Evolutionary conservation across 371 early-diverging fungal genomes (phyloP).

Genomic region (Syncephalastrum monosporum): DNA sequence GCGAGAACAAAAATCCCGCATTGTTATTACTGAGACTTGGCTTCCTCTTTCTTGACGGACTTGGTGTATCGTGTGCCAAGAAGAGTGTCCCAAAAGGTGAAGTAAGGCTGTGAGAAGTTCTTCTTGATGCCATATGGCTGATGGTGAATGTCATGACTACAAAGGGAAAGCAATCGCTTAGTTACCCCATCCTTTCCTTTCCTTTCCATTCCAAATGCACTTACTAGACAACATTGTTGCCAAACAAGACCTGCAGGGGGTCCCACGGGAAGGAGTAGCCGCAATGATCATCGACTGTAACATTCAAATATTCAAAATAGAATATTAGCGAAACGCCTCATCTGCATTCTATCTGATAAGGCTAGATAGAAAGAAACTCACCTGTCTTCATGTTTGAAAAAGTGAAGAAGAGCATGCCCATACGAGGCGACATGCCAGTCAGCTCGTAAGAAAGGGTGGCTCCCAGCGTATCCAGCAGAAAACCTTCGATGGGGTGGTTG

Average conservation of each 20-base stretch:
- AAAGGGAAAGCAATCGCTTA: conserved; percentile 5
- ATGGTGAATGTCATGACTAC: conserved; percentile 69
- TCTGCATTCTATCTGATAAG: background rate
- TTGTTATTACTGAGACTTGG: too few species aligned
- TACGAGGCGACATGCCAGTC: conserved; percentile 68
- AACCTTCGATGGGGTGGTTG: conserved; percentile 80
- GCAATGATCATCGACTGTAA: conserved; percentile 74
- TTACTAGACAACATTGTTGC: conserved; percentile 75
- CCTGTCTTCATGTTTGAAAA: conserved; percentile 78
- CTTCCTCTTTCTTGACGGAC: conserved; percentile 3
- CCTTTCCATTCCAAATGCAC: conserved; percentile 7
- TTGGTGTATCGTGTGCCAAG: conserved; percentile 21
- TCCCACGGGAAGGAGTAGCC: conserved; percentile 83
- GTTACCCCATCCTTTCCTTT: background rate
- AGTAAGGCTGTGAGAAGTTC: conserved; percentile 73
- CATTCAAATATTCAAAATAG: conserved; percentile 1
- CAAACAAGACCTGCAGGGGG: conserved; percentile 63
- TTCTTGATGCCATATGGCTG: conserved; percentile 65
- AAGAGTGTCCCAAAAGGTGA: conserved; percentile 72
- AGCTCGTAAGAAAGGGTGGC: conserved; percentile 64
- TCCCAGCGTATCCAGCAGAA: conserved; percentile 74
- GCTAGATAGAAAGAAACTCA: conserved; percentile 9
- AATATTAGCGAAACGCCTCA: background rate
- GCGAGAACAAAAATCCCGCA: too few species aligned
- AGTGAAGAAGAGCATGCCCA: conserved; percentile 66